Evolutionary conservation across 305 asterid genomes (phyloP).

Genomic region (Fraxinus velutina): DNA sequence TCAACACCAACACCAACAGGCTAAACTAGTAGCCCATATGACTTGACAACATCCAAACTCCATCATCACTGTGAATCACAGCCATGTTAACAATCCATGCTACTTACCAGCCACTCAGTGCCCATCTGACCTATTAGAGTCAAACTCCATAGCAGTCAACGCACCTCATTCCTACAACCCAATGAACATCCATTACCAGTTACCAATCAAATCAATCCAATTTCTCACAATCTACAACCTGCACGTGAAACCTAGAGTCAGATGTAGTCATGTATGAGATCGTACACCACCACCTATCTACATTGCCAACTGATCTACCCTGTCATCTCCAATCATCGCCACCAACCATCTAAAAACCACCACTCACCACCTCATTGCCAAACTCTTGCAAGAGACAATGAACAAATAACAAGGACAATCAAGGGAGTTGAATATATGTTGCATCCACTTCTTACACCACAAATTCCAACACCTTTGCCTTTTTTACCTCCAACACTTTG

Average conservation of each 20-base stretch:
- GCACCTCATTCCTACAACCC: neutral
- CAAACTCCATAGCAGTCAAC: neutral
- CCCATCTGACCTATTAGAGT: neutral
- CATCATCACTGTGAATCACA: neutral
- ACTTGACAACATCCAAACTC: neutral
- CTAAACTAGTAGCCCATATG: neutral
- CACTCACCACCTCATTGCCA: neutral
- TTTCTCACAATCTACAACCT: neutral
- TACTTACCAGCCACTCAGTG: neutral
- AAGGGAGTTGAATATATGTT: neutral
- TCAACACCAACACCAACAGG: neutral
- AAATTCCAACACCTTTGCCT: neutral
- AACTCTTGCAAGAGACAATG: neutral
- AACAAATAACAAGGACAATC: neutral
- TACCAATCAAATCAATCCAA: neutral
- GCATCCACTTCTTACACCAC: neutral
- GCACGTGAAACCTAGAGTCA: neutral
- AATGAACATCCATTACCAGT: neutral
- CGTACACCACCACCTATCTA: neutral
- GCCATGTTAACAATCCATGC: neutral
- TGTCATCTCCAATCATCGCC: neutral
- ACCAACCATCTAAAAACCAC: neutral
- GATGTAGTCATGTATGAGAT: neutral
- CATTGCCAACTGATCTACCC: neutral
- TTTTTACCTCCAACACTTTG: neutral